These are phyloP conservation scores for Nannochloropsis oceanica DNA, from an alignment of 108 stramenopile species.

Conservation along the genomic window DNA sequence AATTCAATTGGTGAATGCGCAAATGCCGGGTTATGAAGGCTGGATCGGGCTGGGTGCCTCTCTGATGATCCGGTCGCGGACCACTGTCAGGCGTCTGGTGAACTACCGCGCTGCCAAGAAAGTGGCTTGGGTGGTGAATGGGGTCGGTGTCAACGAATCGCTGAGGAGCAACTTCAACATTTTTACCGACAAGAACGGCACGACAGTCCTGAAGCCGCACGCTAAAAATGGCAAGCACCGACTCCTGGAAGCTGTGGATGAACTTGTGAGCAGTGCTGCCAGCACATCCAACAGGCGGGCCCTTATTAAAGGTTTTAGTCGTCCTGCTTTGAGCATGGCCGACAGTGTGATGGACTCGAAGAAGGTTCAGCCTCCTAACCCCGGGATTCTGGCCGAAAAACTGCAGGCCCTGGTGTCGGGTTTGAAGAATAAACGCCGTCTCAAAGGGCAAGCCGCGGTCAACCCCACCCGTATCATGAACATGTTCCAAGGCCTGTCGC, in stretches of 20 bases:
- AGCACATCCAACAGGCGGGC: no score
- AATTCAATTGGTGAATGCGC: background rate
- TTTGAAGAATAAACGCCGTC: background rate
- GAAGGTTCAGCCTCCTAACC: background rate
- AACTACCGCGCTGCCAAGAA: background rate
- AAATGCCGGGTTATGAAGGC: background rate
- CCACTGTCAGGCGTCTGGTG: background rate
- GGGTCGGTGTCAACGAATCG: background rate
- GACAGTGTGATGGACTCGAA: background rate
- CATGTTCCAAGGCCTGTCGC: background rate
- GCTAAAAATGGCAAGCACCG: background rate
- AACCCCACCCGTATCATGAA: background rate
- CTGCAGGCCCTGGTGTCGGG: background rate
- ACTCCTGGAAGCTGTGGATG: background rate
- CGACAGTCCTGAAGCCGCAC: background rate
- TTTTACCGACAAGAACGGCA: background rate
- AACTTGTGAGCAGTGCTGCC: background rate
- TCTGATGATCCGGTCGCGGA: background rate
- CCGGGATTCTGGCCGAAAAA: background rate
- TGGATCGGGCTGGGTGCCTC: background rate
- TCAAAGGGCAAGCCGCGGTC: background rate
- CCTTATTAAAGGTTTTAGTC: background rate
- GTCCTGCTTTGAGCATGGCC: background rate
- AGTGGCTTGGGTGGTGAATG: background rate
- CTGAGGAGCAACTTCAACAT: background rate